Base-by-base conservation (phyloP, 2,329 filamentous ascomycete species). In the Atkinsonella hypoxylon region DNA sequence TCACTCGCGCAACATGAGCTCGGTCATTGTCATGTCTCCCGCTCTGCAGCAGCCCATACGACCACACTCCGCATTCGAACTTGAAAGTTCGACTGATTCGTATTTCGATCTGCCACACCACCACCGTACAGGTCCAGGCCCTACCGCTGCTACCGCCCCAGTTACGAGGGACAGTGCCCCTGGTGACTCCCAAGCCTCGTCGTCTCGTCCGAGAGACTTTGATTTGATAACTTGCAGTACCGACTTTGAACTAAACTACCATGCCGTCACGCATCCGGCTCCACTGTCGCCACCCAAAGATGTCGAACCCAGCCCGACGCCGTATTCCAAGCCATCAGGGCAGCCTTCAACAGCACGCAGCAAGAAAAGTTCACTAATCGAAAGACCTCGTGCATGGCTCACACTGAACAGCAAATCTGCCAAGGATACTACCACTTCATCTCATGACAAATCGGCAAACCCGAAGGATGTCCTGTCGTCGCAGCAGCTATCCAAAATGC, bases 221-320 rank as follows among this genome's bases (percentile, higher is more conserved):
- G 74, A 77, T 52, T 64, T 81, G 34, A 72, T 75, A 38, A 72
- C 73, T 0, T 75, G 81, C 61, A 72, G 78, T 54, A 68, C 74
- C 57, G 70, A 70, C 55, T 65, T 71, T 55, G 66, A 74, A 41
- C 67, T 79, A 59, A 70, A 76, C 22, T 6, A 8, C 17, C 32
- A 17, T 20, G 10, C 50, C 18, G 3, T 34, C 13, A 31, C 30
- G 18, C 36, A 42, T 32, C 46, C 41, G 32, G 53, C 52, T 52
- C 51, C 58, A 55, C 32, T 47, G 48, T 39, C 54, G 51, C 47
- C 22, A 18, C 30, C 34, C 17, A 32, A 38, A 13, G 36, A 17
- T 31, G 39, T 30, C 22, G 46, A 43, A 39, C 40, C 30, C 30
- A 31, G 31, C 11, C 38, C 47, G 18, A 46, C 18, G 47, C 32